A percentile compares a stretch with the other conserved stretches of the same genome.
phyloP scores from a whole-genome alignment of 1,284 basidiomycete species.

The Melampsora occidentalis region DNA sequence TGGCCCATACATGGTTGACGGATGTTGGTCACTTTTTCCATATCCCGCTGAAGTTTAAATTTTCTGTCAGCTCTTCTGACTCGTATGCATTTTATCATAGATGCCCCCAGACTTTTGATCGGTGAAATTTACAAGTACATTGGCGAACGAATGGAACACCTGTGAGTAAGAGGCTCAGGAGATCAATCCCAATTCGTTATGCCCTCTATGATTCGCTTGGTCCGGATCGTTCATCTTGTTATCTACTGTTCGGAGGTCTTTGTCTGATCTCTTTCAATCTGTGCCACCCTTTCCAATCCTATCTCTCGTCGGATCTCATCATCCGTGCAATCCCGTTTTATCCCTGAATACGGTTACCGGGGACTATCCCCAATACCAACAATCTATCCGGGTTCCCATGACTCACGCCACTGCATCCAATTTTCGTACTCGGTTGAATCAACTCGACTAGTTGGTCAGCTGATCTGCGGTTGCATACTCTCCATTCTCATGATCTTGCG shows the following conservation, averaged over 20 bases:
- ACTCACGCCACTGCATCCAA: slow-evolving; percentile 11
- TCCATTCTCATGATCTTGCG: slow-evolving; percentile 43
- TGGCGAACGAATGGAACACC: slow-evolving; percentile 46
- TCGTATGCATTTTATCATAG: slow-evolving; percentile 4
- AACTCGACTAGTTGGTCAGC: slow-evolving; percentile 39
- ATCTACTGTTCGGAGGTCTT: neutral
- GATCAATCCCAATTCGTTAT: neutral
- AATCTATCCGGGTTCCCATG: slow-evolving; percentile 33
- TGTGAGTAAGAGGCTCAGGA: slow-evolving; percentile 37
- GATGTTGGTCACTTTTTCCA: slow-evolving; percentile 21
- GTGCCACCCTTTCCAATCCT: slow-evolving; percentile 29
- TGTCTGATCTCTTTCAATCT: slow-evolving; percentile 4
- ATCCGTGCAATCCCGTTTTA: too few relatives aligned
- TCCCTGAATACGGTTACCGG: too few relatives aligned
- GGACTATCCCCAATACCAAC: neutral
- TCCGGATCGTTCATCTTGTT: neutral
- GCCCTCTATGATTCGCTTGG: too few relatives aligned
- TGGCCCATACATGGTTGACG: slow-evolving; percentile 44
- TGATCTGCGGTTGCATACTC: slow-evolving; percentile 38
- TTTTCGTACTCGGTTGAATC: too few relatives aligned
- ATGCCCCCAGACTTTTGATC: slow-evolving; percentile 45
- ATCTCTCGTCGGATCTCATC: too few relatives aligned
- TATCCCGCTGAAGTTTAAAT: neutral
- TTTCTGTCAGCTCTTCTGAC: neutral
- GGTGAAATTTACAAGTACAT: slow-evolving; percentile 47